Conservation (phyloP, 2,329 filamentous ascomycete species). For the Clonostachys sp. region DNA sequence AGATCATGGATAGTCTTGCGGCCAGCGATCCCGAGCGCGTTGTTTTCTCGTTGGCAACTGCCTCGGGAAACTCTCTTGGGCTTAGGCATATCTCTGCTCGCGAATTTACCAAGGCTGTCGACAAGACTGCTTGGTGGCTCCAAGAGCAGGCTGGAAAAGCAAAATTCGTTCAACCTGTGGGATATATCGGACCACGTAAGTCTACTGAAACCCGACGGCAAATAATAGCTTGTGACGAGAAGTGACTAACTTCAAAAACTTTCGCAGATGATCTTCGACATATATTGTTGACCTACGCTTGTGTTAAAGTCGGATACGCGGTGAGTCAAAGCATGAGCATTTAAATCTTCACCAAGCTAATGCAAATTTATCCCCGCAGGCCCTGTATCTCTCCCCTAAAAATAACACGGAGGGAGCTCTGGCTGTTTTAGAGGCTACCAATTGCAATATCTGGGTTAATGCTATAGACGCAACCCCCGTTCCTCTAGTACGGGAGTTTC, state of each 20-base stretch:
- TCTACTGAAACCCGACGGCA: background rate
- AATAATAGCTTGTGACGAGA: no score
- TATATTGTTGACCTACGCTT: slow-evolving; percentile 18
- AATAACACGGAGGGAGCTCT: slow-evolving; percentile 20
- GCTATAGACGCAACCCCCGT: slow-evolving; percentile 11
- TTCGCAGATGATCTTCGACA: slow-evolving; percentile 20
- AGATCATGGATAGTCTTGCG: slow-evolving; percentile 17
- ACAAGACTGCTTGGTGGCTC: slow-evolving; percentile 23
- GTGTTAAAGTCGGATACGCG: slow-evolving; percentile 23
- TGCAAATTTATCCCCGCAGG: slow-evolving; percentile 6
- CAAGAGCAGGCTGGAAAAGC: slow-evolving; percentile 8
- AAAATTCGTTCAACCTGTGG: slow-evolving; percentile 10
- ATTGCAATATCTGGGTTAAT: slow-evolving; percentile 16
- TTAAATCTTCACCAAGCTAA: no score
- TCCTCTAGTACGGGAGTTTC: slow-evolving; percentile 10
- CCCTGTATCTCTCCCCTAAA: slow-evolving; percentile 20
- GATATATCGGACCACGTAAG: slow-evolving; percentile 26
- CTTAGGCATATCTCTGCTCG: slow-evolving; percentile 15
- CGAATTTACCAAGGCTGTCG: slow-evolving; percentile 14
- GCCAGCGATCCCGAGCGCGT: slow-evolving; percentile 12
- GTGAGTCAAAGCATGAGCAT: slow-evolving; percentile 9
- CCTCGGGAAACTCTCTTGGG: slow-evolving; percentile 4
- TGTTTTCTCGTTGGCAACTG: slow-evolving; percentile 14
- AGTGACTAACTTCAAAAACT: background rate
- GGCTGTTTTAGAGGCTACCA: slow-evolving; percentile 14